Conservation (phyloP, 305 asterid genomes). For the Solanum hybrid region DNA sequence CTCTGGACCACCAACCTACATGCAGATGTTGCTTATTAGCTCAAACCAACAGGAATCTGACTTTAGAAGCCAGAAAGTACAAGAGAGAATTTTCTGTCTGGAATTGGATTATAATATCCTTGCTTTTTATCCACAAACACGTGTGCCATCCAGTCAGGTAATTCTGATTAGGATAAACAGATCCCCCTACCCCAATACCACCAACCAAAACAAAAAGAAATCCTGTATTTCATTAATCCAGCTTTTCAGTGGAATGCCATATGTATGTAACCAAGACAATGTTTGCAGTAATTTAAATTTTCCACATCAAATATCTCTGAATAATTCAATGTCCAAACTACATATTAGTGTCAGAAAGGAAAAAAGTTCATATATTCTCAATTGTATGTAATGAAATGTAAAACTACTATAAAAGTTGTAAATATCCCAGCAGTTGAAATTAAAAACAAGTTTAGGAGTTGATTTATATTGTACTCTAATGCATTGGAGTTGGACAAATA, state of each 20-base stretch:
- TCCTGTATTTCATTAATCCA: background rate
- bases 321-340: background rate
- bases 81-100: background rate
- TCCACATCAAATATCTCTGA: background rate
- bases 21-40: conserved; percentile 3
- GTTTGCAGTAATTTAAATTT: background rate
- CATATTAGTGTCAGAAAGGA: background rate
- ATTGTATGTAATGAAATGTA: background rate
- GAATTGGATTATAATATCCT: background rate
- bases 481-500: background rate
- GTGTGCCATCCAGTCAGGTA: background rate
- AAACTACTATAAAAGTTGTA: background rate
- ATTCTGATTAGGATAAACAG: background rate
- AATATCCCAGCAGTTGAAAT: background rate
- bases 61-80: background rate
- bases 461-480: background rate
- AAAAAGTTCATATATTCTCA: background rate
- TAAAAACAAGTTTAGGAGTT: background rate
- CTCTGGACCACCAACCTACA: conserved; percentile 88
- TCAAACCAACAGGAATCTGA: conserved; percentile 7
- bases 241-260: background rate
- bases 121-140: background rate
- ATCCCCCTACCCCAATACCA: background rate
- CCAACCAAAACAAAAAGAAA: background rate
- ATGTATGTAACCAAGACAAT: background rate